These are phyloP conservation scores for Coemansia interrupta DNA, from an alignment of 192 early-diverging fungal genomes.

Conservation along the genomic window DNA sequence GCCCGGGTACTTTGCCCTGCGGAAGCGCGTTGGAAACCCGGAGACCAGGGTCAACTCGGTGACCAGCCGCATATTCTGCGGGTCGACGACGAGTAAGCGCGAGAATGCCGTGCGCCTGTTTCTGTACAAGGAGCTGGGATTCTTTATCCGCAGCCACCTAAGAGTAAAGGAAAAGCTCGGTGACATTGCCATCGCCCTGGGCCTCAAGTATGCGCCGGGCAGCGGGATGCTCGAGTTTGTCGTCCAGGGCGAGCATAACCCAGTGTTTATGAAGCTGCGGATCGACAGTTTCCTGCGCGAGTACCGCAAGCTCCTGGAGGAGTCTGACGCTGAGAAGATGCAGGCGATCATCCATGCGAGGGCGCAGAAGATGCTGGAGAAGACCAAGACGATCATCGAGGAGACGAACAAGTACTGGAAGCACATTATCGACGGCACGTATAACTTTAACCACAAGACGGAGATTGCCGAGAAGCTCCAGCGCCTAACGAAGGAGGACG, in stretches of 20 bases:
- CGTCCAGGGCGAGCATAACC: neutral
- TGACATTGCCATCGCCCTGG: neutral
- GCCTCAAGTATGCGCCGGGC: neutral
- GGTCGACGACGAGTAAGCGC: too few species aligned
- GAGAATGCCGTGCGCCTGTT: neutral
- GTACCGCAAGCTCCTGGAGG: neutral
- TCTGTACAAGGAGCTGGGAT: neutral
- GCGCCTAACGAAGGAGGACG: neutral
- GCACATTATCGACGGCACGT: neutral
- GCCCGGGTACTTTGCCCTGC: too few species aligned
- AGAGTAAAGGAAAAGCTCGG: neutral
- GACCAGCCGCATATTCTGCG: too few species aligned
- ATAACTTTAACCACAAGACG: neutral
- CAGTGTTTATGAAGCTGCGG: neutral
- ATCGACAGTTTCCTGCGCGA: neutral
- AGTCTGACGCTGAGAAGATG: neutral
- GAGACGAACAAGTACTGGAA: neutral
- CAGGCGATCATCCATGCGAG: neutral
- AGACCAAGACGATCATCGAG: neutral
- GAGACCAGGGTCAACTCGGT: too few species aligned
- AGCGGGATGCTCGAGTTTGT: neutral
- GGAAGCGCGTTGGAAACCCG: too few species aligned
- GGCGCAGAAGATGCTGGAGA: neutral
- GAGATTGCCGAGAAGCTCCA: neutral
- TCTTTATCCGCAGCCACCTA: neutral